These are phyloP conservation scores for Melampsora larici-populina DNA, from an alignment of 1,284 basidiomycete genomes.

Conservation along the genomic window DNA sequence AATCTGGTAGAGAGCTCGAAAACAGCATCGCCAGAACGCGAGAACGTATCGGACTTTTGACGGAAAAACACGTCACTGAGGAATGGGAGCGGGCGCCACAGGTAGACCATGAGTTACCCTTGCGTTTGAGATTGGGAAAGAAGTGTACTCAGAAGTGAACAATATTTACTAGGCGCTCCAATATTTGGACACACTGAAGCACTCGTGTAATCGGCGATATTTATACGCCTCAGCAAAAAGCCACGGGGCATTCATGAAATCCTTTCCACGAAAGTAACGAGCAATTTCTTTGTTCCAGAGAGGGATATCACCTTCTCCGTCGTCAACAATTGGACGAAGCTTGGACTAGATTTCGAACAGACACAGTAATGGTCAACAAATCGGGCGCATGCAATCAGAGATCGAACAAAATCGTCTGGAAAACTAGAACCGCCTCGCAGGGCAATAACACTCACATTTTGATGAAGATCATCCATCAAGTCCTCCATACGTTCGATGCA, in stretches of 20 bases:
- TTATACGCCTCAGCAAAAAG: constrained; percentile 97
- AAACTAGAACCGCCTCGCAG: constrained; percentile 10
- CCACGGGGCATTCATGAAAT: constrained; percentile 92
- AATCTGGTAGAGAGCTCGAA: constrained; percentile 93
- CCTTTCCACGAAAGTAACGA: constrained; percentile 89
- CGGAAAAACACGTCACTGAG: constrained; percentile 56
- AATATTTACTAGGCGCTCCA: constrained; percentile 63
- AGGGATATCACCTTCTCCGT: constrained; percentile 87
- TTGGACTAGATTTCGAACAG: constrained; percentile 63
- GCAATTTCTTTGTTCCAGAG: constrained; percentile 96
- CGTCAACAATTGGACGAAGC: constrained; percentile 80
- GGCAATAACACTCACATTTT: constrained; percentile 49
- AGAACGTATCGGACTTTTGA: constrained; percentile 81
- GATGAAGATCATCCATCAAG: constrained; percentile 56
- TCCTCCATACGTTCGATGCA: constrained; percentile 66
- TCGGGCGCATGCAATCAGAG: constrained; percentile 67
- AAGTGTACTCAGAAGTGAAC: constrained; percentile 52
- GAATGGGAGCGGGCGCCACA: constrained; percentile 61
- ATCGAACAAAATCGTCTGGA: constrained; percentile 58
- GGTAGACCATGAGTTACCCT: constrained; percentile 61
- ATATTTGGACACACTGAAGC: constrained; percentile 86
- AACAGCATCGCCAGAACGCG: constrained; percentile 84
- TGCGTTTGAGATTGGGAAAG: not conserved
- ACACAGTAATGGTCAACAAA: not conserved
- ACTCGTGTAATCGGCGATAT: constrained; percentile 79